A percentile compares a stretch with the other conserved stretches of the same genome.
These are phyloP conservation scores for Verticillium zaregamsianum DNA, from an alignment of 2,329 filamentous ascomycete species.

Conservation along the genomic window DNA sequence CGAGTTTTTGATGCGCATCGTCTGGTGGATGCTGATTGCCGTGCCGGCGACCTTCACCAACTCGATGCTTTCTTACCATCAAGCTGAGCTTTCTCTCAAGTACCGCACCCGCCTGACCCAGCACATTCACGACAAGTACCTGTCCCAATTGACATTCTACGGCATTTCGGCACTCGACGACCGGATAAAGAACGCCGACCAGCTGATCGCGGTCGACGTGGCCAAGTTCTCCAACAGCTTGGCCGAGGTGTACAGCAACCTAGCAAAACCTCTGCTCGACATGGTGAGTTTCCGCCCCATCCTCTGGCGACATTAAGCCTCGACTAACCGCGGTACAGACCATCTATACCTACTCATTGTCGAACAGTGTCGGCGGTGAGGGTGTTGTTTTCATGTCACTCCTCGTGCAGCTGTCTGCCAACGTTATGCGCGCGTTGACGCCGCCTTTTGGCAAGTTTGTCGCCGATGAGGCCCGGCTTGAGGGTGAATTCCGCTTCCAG, in stretches of 20 bases:
- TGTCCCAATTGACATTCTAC: conserved; percentile 98
- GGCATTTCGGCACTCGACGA: conserved; percentile 93
- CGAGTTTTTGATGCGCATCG: conserved; percentile 81
- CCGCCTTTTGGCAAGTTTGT: conserved; percentile 98
- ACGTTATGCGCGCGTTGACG: conserved; percentile 88
- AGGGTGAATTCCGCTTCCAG: conserved; percentile 94
- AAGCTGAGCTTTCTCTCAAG: conserved; percentile 87
- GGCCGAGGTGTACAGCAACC: conserved; percentile 91
- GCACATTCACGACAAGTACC: conserved; percentile 90
- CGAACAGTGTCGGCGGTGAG: conserved; percentile 92
- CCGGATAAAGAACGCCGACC: conserved; percentile 96
- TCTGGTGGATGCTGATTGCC: conserved; percentile 99
- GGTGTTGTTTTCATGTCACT: conserved; percentile 93
- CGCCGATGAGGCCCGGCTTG: conserved; percentile 87
- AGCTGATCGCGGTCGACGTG: conserved; percentile 94
- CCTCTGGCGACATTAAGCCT: rapidly evolving
- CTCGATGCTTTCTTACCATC: conserved; percentile 97
- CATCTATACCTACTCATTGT: conserved; percentile 93
- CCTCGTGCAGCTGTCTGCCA: conserved; percentile 87
- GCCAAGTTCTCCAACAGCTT: conserved; percentile 94
- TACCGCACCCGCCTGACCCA: conserved; percentile 94
- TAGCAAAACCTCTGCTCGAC: conserved; percentile 90
- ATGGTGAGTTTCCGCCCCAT: conserved; percentile 53
- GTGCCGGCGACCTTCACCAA: conserved; percentile 97
- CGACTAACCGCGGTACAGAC: conserved; percentile 34